Evolutionary conservation across 148 eudicot species (phyloP), one percentile per base, ranked within the genome.

Genomic region (Rhododendron williamsianum): DNA sequence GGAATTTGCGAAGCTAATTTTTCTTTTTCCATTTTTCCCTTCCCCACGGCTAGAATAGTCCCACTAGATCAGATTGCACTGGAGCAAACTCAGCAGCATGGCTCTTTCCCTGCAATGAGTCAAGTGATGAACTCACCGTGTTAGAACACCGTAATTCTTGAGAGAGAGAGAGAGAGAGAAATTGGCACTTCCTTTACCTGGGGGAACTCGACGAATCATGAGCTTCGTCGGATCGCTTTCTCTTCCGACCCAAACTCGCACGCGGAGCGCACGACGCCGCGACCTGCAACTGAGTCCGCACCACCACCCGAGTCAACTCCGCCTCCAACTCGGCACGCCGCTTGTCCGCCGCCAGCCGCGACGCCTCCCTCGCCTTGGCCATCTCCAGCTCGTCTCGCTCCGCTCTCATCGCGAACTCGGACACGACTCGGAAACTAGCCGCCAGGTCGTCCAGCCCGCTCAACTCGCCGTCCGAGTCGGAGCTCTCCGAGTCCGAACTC

Each of bases 271-370:
- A 27, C 8, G 21, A 35, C 21, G 85, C 76, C 67, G 81, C 85
- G 51, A 84, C 76, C 80, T 84, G 85, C 80, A 74, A 51, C 85
- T 84, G 85, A 23, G 85, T 84, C 71, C 23, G 33, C 69, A n/a
- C 45, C 49, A 36, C 9, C 85, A 74, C 38, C 80, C 54, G 85
- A 74, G 80, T 74, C 80, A 74, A 36, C 48, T 74, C 85, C 2
- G 49, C 13, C 35, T 84, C 85, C 69, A 38, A 0, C 63, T 74
- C 69, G 35, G 48, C 69, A 3, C 81, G 85, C 15, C 85, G 85
- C 67, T 51, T 74, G 71, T 51, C 85, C 65, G 80, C 80, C 5
- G 35, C 69, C 33, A n/a, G n/a, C 30, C 67, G 80, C 69, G 38
- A 52, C 63, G 81, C 85, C 58, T 84, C 85, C 67, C 80, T 84